phyloP scores from a whole-genome alignment of 1,139 yeast genomes.

The Candida dubliniensis region DNA sequence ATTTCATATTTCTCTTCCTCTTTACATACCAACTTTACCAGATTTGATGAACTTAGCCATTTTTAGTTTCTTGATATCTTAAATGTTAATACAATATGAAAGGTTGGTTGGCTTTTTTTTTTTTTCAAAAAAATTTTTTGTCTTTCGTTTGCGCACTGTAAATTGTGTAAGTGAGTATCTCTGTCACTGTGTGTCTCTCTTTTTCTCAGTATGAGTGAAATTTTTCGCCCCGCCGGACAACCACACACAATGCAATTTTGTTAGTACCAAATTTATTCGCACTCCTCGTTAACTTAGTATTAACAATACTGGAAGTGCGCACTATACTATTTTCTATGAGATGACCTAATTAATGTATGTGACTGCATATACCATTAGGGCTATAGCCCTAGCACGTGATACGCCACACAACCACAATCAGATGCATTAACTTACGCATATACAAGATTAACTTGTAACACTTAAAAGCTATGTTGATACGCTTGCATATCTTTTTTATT shows the following conservation, averaged over 20 bases:
- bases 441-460: not conserved
- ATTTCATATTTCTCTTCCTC: constrained; percentile 3
- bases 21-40: constrained; percentile 97
- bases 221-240: not conserved
- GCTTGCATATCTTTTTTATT: not conserved
- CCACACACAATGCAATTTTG: not conserved
- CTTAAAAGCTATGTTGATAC: not conserved
- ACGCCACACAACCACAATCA: not conserved
- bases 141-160: constrained; percentile 1
- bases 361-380: constrained; percentile 9
- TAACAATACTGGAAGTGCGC: constrained; percentile 1
- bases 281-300: constrained; percentile 1
- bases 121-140: constrained; percentile 15
- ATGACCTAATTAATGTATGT: not conserved
- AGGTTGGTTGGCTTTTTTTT: not conserved
- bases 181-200: not conserved
- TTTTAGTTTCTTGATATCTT: constrained; percentile 25
- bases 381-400: constrained; percentile 6
- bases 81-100: constrained; percentile 9
- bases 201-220: not conserved
- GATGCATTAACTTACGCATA: not conserved
- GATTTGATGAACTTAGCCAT: constrained; percentile 98
- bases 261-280: not conserved
- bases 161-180: constrained; percentile 1
- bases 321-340: not conserved